Evolutionary conservation across 2,329 filamentous ascomycete genomes (phyloP).

Genomic region (Aspergillus fischeri): DNA sequence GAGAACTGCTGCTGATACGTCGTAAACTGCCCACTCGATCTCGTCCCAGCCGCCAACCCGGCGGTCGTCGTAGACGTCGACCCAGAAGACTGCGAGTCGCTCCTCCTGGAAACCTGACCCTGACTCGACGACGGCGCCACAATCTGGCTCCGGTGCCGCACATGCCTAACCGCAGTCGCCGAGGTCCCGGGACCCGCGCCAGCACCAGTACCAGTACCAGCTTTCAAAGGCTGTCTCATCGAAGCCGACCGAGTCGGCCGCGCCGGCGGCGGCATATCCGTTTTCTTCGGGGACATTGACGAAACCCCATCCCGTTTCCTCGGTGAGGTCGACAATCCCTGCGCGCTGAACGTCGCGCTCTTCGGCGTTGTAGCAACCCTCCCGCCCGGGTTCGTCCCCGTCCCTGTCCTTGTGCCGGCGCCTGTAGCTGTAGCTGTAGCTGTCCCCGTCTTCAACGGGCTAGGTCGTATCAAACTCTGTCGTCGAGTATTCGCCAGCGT

Average conservation of each 20-base stretch:
- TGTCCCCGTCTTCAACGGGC: slow-evolving; percentile 14
- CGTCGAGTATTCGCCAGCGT: slow-evolving; percentile 17
- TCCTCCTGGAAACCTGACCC: slow-evolving; percentile 11
- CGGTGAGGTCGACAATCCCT: slow-evolving; percentile 17
- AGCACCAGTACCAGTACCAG: slow-evolving; percentile 5
- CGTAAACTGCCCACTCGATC: slow-evolving; percentile 29
- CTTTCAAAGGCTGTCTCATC: slow-evolving; percentile 29
- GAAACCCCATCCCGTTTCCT: slow-evolving; percentile 15
- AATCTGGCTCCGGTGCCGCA: slow-evolving; percentile 35
- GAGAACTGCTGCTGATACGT: slow-evolving; percentile 38
- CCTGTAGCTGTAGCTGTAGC: neutral
- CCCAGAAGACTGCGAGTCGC: slow-evolving; percentile 14
- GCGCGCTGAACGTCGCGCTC: slow-evolving; percentile 13
- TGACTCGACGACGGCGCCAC: slow-evolving; percentile 11
- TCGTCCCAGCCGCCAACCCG: slow-evolving; percentile 5
- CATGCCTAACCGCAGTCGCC: slow-evolving; percentile 20
- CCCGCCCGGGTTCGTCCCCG: neutral
- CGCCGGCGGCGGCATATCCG: slow-evolving; percentile 31
- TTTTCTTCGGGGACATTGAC: slow-evolving; percentile 24
- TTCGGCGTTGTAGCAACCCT: slow-evolving; percentile 16
- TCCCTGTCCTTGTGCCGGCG: slow-evolving; percentile 12
- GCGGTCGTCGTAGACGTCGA: slow-evolving; percentile 2
- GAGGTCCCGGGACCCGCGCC: slow-evolving; percentile 9
- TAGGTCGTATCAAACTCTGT: slow-evolving; percentile 29
- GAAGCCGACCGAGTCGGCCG: slow-evolving; percentile 35